Conservation (phyloP, 441 rosid species). For the Corymbia citriodora region DNA sequence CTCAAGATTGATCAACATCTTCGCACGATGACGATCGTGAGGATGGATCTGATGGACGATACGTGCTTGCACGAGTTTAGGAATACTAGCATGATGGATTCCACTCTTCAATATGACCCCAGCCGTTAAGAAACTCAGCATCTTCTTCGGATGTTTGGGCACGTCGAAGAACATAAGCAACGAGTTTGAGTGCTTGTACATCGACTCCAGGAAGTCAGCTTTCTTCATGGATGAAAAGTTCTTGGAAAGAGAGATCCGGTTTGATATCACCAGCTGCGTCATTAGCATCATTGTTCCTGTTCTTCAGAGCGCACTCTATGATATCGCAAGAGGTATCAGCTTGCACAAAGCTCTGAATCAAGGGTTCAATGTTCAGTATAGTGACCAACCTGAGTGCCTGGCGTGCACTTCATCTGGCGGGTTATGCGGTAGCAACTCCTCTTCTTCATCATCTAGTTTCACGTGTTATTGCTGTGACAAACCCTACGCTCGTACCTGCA, state of each 20-base stretch:
- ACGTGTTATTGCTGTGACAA: neutral
- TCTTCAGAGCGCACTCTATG: neutral
- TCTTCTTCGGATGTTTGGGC: neutral
- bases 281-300: neutral
- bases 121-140: neutral
- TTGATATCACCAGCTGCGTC: accelerated
- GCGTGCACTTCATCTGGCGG: neutral
- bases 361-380: neutral
- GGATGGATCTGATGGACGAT: neutral
- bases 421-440: neutral
- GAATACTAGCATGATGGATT: neutral
- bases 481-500: neutral
- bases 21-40: neutral
- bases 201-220: accelerated
- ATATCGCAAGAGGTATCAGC: too few relatives aligned
- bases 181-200: neutral
- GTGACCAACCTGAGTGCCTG: neutral
- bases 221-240: accelerated
- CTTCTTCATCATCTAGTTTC: neutral
- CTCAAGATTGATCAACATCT: neutral
- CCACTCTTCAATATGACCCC: neutral
- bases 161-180: neutral
- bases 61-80: neutral
- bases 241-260: accelerated
- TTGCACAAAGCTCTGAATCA: neutral